Percentiles rank a stretch among this genome's conserved stretches.
Conservation (phyloP, 805 yeast species). For the Lipomyces sp. region DNA sequence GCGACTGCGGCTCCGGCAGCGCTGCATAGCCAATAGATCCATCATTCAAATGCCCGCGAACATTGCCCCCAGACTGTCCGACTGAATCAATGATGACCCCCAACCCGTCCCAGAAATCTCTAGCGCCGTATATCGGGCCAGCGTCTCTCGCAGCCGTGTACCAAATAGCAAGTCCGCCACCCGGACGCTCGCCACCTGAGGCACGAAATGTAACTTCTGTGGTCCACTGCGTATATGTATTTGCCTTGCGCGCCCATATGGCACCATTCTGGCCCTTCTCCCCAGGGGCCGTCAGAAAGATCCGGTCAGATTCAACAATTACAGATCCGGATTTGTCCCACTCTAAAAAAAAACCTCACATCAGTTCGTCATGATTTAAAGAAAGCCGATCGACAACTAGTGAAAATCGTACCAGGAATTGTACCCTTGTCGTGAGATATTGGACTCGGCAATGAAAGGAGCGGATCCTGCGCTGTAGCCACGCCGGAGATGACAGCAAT, state of each 20-base stretch:
- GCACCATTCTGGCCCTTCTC: conserved; percentile 35
- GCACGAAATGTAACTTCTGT: conserved; percentile 36
- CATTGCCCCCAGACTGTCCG: conserved; percentile 34
- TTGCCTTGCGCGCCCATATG: conserved; percentile 37
- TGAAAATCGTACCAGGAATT: conserved; percentile 13
- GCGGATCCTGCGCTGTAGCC: conserved; percentile 4
- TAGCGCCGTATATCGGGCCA: conserved; percentile 41
- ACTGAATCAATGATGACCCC: conserved; percentile 41
- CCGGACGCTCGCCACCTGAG: conserved; percentile 36
- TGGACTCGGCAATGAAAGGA: conserved; percentile 18
- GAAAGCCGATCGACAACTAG: not conserved
- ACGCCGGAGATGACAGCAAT: not conserved
- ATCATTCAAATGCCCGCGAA: conserved; percentile 43
- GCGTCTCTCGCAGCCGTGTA: conserved; percentile 33
- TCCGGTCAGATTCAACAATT: conserved; percentile 24
- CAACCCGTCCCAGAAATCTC: conserved; percentile 43
- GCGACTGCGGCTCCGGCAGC: conserved; percentile 31
- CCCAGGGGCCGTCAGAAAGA: conserved; percentile 31
- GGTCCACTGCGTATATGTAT: conserved; percentile 38
- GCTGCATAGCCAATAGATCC: conserved; percentile 35
- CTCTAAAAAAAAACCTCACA: conserved; percentile 6
- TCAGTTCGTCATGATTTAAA: not conserved
- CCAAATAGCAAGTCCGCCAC: conserved; percentile 43
- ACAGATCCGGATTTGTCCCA: conserved; percentile 33
- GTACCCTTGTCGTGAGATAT: conserved; percentile 18